Evolutionary conservation across 83 land plant genomes (phyloP), one percentile per base, ranked within the genome.

Genomic region (Diphasiastrum complanatum): DNA sequence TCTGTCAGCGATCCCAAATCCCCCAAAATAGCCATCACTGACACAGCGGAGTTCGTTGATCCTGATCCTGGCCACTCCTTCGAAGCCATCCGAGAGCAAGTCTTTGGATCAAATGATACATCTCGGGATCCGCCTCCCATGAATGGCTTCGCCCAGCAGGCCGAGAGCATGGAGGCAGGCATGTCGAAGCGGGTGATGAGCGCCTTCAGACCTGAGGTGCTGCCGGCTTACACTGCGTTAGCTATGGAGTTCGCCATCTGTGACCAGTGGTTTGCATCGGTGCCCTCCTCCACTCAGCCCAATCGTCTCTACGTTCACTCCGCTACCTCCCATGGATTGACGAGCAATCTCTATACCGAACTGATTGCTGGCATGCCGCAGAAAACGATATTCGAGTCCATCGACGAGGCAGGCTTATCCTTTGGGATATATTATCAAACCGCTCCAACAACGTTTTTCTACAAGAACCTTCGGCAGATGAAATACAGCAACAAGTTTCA

Each of bases 281-380:
- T 85, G 34, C 96, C 98, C 0, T 79, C 85, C 34, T 86, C 98
- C 6, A 92, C 96, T 5, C 98, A 92, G 53, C 98, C 98, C 41
- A 92, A 92, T 59, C 63, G 96, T 38, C 76, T 92, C 0, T 92
- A 78, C 64, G 79, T 83, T 26, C 87, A 88, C 70, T 92, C 96
- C 1, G 98, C 78, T 8, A 92, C 96, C 14, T 88, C 96, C 4
- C 83, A 85, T 58, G 97, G 97, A 14, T 70, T 85, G 1, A 77
- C 76, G 12, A 67, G 80, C 58, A 85, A 92, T 34, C 82, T 74
- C 12, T 67, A 57, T 45, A 46, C 34, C 27, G 74, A 79, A n/a
- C 66, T 88, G 2, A 73, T 80, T 0, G 48, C 24, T 5, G 98
- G 98, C 5, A 85, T 76, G 48, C 98, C 98, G 0, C 98, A 92